Evolutionary conservation across 257 asterid species (phyloP), one percentile per base, ranked within the genome.

Genomic region (Cynanchum wilfordii): DNA sequence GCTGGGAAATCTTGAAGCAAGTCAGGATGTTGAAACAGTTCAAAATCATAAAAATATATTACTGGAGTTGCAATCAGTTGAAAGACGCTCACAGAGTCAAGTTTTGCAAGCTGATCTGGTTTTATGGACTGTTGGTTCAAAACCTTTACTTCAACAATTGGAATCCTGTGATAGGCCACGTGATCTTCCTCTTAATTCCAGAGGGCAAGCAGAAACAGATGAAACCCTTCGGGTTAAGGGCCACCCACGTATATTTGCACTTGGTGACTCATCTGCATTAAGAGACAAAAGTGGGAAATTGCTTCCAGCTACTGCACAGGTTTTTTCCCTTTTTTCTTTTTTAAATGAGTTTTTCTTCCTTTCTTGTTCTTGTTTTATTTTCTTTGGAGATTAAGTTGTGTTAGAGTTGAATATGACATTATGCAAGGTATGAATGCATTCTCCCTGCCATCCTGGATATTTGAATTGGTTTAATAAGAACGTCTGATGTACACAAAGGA

Each of bases 251-350:
- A 87, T 88, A 78, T 94, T 94, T 87, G 99, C 97, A 2, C 80
- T 94, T 71, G 99, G 99, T 3, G 99, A 94, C 84, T 87, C 97
- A 74, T 88, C 99, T 76, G 88, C 97, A 68, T 83, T 87, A 51
- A 87, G 91, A 76, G 97, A 91, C 79, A 74, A 77, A 66, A 82
- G 78, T 1, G 99, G 96, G 52, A 91, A 87, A 73, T 75, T 94
- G 88, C 97, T 94, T 83, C 99, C 97, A 8, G 83, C 84, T 75
- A 91, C 97, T 66, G 99, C 99, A 66, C 99, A 94, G 97, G 98
- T 91, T 74, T 75, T 72, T 7, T 45, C 59, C 11, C 38, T 33
- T 42, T 42, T 42, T 7, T 42, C 47, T 8, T 42, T 8, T 42
- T 7, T 42, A 7, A 42, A 67, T 59, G 17, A 76, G 69, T 27